Evolutionary conservation across 345 rosid genomes (phyloP), one percentile per base, ranked within the genome.

Genomic region (Mallotus nudiflorus): DNA sequence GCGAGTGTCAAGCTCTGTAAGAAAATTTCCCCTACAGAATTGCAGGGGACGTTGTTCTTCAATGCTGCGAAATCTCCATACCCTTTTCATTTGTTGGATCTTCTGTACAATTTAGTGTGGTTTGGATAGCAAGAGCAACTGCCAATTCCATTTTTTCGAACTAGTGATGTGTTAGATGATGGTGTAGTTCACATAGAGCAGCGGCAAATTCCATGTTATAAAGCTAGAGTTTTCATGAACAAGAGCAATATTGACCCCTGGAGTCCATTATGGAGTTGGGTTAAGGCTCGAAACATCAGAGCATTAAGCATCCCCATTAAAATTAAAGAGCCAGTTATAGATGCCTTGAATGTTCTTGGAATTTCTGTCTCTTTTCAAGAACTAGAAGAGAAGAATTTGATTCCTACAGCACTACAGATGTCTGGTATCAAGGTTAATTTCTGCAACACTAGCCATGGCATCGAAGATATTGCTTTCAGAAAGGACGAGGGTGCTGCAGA

Each of bases 71-170:
- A n/a, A n/a, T n/a, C n/a, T n/a, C n/a, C n/a, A n/a, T n/a, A n/a
- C n/a, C n/a, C 33, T n/a, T 62, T 40, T 7, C 66, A 62, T 62
- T n/a, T 62, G 16, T 24, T 62, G 19, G 31, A 62, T 40, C 28
- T 62, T n/a, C 8, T 62, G 0, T 37, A 62, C 29, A 22, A 62
- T 15, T 62, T 62, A 14, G 50, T 62, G 40, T 40, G 49, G 28
- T 33, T 58, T 9, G 62, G 62, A n/a, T n/a, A n/a, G n/a, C n/a
- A n/a, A n/a, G n/a, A n/a, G n/a, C n/a, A n/a, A n/a, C n/a, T n/a
- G n/a, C n/a, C n/a, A n/a, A n/a, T n/a, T n/a, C n/a, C n/a, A n/a
- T n/a, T n/a, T n/a, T n/a, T n/a, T n/a, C n/a, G n/a, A n/a, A n/a
- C n/a, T n/a, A n/a, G n/a, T n/a, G n/a, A n/a, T n/a, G n/a, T n/a